Evolutionary conservation across 2,329 filamentous ascomycete species (phyloP).

Genomic region (Colletotrichum tanaceti): DNA sequence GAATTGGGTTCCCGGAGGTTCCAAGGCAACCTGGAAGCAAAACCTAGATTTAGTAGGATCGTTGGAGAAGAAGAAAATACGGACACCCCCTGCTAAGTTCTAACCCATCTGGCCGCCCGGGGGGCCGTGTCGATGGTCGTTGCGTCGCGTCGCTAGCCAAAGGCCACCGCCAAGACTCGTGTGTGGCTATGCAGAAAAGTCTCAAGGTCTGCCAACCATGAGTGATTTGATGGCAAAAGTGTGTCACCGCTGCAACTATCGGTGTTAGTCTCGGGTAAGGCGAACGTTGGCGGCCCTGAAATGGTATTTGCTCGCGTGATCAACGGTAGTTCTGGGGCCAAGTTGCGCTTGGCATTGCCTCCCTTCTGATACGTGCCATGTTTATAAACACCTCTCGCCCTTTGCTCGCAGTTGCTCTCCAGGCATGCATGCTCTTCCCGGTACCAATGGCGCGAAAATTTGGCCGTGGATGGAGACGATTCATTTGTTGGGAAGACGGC

Average conservation of each 20-base stretch:
- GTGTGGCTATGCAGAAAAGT: constrained; percentile 18
- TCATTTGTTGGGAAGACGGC: too few relatives aligned
- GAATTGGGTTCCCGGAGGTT: background rate
- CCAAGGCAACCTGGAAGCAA: background rate
- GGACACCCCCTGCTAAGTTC: too few relatives aligned
- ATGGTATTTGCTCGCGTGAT: background rate
- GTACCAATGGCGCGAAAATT: background rate
- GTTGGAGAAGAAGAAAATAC: background rate
- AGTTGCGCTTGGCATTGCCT: background rate
- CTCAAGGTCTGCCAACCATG: background rate
- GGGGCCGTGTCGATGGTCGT: too few relatives aligned
- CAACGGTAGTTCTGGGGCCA: background rate
- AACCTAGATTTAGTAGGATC: background rate
- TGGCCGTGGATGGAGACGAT: too few relatives aligned
- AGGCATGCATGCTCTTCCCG: too few relatives aligned
- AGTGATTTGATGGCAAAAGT: background rate
- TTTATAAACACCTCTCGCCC: too few relatives aligned
- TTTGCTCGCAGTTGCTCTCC: too few relatives aligned
- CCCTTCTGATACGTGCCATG: too few relatives aligned
- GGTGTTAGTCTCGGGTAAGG: background rate
- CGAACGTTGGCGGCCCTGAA: background rate
- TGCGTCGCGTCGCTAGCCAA: too few relatives aligned
- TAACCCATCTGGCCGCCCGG: too few relatives aligned
- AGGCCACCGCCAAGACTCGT: constrained; percentile 11
- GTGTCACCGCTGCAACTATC: background rate